phyloP scores from a whole-genome alignment of 164 flowering plant genomes.

The Stephania japonica region DNA sequence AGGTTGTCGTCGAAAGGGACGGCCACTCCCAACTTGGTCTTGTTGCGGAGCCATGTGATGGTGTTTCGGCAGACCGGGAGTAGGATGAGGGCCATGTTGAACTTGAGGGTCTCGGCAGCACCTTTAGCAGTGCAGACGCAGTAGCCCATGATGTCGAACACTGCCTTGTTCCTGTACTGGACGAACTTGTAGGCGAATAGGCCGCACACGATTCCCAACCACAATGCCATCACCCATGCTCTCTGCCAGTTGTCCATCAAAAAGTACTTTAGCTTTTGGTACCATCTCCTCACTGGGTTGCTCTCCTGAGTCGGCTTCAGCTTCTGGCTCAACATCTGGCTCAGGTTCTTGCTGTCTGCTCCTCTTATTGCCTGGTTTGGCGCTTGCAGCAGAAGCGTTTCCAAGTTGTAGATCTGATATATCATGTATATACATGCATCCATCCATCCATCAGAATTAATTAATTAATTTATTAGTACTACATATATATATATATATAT shows the following conservation, averaged over 20 bases:
- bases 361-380: constrained; percentile 21
- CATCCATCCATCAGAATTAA: no score
- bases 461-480: no score
- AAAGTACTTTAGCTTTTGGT: constrained; percentile 32
- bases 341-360: constrained; percentile 23
- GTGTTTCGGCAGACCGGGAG: constrained; percentile 69
- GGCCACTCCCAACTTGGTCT: constrained; percentile 41
- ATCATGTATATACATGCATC: no score
- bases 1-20: constrained; percentile 60
- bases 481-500: not conserved
- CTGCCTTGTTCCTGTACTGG: constrained; percentile 35
- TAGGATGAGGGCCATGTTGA: constrained; percentile 65
- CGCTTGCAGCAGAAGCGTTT: constrained; percentile 31
- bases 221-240: constrained; percentile 43
- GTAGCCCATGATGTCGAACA: constrained; percentile 43
- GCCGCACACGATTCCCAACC: constrained; percentile 33
- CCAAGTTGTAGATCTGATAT: constrained; percentile 29
- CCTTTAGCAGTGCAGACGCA: constrained; percentile 63
- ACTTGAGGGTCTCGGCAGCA: constrained; percentile 54
- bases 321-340: constrained; percentile 35
- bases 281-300: constrained; percentile 35
- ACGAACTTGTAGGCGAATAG: constrained; percentile 47
- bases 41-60: constrained; percentile 64
- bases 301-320: constrained; percentile 27
- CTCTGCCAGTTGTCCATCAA: constrained; percentile 47